Conservation (phyloP, 176 grass and related monocot species). For the Oryza rufipogon region DNA sequence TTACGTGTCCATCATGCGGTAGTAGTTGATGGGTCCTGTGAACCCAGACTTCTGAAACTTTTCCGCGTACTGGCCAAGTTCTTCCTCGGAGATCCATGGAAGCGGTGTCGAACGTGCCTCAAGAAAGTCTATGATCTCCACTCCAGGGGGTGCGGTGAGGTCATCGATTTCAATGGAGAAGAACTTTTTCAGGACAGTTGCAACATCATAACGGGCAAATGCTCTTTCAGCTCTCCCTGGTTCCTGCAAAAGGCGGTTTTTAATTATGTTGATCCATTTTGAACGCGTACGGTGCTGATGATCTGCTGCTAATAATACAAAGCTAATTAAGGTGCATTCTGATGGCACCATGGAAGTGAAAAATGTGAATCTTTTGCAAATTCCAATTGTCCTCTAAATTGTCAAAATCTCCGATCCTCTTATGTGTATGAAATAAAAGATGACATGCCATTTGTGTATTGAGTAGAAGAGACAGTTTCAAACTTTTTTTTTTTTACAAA, state of each 20-base stretch:
- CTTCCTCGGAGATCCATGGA: conserved; percentile 64
- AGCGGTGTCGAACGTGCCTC: conserved; percentile 41
- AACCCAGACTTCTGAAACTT: conserved; percentile 77
- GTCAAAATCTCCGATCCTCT: not conserved
- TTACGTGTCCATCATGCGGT: conserved; percentile 60
- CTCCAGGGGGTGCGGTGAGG: conserved; percentile 54
- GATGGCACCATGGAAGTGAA: not conserved
- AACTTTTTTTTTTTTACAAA: not conserved
- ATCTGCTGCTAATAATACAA: not conserved
- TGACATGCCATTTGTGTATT: not conserved
- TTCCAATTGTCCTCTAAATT: not conserved
- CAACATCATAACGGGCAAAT: conserved; percentile 52
- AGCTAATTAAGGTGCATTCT: not conserved
- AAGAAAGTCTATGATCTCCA: conserved; percentile 70
- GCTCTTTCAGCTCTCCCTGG: conserved; percentile 66
- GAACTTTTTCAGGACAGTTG: conserved; percentile 62
- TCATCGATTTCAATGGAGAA: conserved; percentile 49
- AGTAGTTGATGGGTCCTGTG: conserved; percentile 75
- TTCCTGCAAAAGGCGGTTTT: conserved; percentile 42
- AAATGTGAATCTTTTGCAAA: not conserved
- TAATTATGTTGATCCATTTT: not conserved
- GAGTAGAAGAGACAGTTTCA: not conserved
- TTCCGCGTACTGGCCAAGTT: conserved; percentile 45
- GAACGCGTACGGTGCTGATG: not conserved
- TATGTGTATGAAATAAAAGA: not conserved